phyloP scores from a whole-genome alignment of 73 alveolate genomes.

The Paramecium primaurelia region DNA sequence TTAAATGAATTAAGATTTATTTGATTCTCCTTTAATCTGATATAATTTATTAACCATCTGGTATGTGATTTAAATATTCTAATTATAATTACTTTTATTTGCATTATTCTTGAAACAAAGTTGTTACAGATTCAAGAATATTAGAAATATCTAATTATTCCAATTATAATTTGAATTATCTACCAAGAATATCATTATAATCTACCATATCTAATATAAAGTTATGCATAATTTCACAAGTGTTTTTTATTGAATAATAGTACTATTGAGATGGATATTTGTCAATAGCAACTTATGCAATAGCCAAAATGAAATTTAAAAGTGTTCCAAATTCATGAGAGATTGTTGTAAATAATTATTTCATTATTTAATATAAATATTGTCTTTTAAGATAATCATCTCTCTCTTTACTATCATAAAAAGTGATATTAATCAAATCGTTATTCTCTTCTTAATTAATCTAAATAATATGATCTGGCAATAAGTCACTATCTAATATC shows the following conservation, averaged over 20 bases:
- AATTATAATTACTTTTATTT: not conserved
- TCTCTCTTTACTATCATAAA: not conserved
- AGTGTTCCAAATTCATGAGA: conserved; percentile 45
- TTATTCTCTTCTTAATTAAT: not conserved
- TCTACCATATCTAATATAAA: not conserved
- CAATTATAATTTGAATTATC: not conserved
- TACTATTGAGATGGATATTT: not conserved
- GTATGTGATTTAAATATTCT: not conserved
- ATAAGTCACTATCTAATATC: not conserved
- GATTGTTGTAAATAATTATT: not conserved
- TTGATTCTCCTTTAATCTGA: conserved; percentile 27
- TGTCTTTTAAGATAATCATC: not conserved
- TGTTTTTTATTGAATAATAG: not conserved
- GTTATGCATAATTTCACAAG: conserved; percentile 22
- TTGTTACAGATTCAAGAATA: not conserved
- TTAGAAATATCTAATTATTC: not conserved
- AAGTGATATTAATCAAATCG: not conserved
- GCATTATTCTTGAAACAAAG: not conserved
- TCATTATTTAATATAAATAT: not conserved
- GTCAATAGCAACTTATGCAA: not conserved
- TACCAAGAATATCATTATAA: conserved; percentile 5
- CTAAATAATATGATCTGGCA: not conserved
- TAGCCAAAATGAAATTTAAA: conserved; percentile 3
- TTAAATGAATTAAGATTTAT: not conserved
- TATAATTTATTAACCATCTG: not conserved